Percentiles rank a stretch among this genome's conserved stretches.
Evolutionary conservation across 192 early-diverging fungal genomes (phyloP).

Genomic region (Globomyces pollinis-pini): DNA sequence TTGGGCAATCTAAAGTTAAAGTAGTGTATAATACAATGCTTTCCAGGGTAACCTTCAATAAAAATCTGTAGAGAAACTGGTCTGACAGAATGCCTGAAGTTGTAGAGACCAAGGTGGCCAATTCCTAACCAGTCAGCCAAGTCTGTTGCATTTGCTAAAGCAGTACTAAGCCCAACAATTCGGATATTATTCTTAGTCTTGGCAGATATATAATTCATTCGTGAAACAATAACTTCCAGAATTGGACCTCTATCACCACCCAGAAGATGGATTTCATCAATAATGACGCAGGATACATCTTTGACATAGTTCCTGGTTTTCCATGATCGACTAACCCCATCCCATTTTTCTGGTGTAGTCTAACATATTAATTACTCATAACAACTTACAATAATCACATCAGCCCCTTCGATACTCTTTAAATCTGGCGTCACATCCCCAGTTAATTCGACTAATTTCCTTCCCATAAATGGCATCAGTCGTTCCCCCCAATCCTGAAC

Average conservation of each 20-base stretch:
- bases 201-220: constrained; percentile 94
- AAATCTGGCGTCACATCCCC: constrained; percentile 94
- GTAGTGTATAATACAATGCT: constrained; percentile 66
- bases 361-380: neutral
- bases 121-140: constrained; percentile 97
- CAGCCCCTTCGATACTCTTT: constrained; percentile 72
- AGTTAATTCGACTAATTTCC: constrained; percentile 86
- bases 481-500: constrained; percentile 80
- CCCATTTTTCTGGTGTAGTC: constrained; percentile 98
- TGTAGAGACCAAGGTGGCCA: constrained; percentile 77
- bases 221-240: constrained; percentile 94
- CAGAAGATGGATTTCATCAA: constrained; percentile 97
- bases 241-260: constrained; percentile 96
- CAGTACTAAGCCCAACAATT: constrained; percentile 92
- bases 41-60: constrained; percentile 94
- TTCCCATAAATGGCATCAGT: constrained; percentile 62
- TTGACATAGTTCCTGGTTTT: constrained; percentile 83
- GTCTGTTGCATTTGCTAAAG: constrained; percentile 92
- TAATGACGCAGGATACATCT: constrained; percentile 82
- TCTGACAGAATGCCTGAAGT: constrained; percentile 93
- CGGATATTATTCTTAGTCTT: constrained; percentile 70
- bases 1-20: constrained; percentile 62
- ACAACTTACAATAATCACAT: constrained; percentile 71
- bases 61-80: constrained; percentile 96
- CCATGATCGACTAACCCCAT: constrained; percentile 91